Evolutionary conservation across 2,329 filamentous ascomycete genomes (phyloP).

Genomic region (Fusarium pseudocircinatum): DNA sequence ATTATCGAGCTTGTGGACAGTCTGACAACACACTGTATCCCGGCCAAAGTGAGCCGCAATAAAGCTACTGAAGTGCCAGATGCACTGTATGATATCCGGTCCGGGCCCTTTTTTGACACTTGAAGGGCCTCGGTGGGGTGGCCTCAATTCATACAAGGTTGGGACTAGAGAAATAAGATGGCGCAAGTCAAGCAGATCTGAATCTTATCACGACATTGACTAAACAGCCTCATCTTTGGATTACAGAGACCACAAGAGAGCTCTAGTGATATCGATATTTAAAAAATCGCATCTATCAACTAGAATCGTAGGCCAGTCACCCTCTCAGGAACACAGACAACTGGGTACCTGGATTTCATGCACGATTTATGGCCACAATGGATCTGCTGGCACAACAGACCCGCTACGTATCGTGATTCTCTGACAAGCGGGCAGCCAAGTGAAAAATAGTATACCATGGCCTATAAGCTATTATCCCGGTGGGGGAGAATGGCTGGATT

Average conservation of each 20-base stretch:
- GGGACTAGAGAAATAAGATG: conserved; percentile 33
- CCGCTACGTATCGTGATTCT: conserved; percentile 42
- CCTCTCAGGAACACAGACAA: conserved; percentile 34
- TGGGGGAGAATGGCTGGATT: conserved; percentile 33
- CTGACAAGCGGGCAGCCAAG: conserved; percentile 15
- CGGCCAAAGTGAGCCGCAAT: fast-evolving
- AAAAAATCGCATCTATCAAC: background rate
- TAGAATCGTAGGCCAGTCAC: background rate
- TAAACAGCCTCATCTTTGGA: conserved; percentile 11
- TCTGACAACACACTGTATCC: background rate
- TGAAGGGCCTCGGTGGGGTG: conserved; percentile 20
- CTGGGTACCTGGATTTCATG: conserved; percentile 37
- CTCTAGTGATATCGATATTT: background rate
- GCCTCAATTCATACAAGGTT: conserved; percentile 30
- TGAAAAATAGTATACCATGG: conserved; percentile 24
- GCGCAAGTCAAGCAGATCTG: conserved; percentile 30
- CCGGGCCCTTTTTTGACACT: conserved; percentile 16
- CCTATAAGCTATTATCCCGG: conserved; percentile 19
- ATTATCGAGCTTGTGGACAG: conserved; percentile 17
- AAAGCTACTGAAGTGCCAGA: background rate
- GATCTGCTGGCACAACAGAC: conserved; percentile 40
- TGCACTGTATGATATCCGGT: conserved; percentile 32
- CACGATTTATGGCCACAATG: conserved; percentile 38
- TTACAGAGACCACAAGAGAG: background rate
- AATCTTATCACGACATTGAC: conserved; percentile 21